Conservation (phyloP, 176 grass and related monocot genomes). For the Cenchrus fungigraminus region DNA sequence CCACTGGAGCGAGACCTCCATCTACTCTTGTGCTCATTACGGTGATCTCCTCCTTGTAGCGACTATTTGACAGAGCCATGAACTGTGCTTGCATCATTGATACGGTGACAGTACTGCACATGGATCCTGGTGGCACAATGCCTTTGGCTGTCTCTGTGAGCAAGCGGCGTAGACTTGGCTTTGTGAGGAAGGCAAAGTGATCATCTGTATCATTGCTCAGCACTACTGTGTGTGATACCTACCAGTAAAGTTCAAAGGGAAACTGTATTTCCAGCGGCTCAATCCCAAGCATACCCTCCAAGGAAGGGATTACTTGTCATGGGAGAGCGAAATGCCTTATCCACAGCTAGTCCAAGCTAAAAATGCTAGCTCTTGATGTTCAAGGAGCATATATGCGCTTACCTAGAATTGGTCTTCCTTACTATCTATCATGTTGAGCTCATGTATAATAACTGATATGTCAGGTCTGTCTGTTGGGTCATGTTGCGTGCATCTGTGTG, state of each 20-base stretch:
- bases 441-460: neutral
- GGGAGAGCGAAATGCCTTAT: neutral
- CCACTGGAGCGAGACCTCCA: neutral
- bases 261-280: neutral
- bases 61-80: neutral
- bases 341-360: neutral
- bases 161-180: neutral
- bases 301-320: neutral
- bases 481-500: neutral
- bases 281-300: conserved; percentile 16
- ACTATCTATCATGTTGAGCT: neutral
- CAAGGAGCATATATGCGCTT: neutral
- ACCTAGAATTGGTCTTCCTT: neutral
- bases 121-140: conserved; percentile 3
- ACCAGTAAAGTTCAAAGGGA: neutral
- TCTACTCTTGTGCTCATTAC: neutral
- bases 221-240: neutral
- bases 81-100: neutral
- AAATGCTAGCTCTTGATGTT: neutral
- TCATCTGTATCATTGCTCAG: neutral
- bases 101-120: neutral
- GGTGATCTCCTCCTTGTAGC: neutral
- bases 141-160: neutral
- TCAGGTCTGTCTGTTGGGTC: neutral
- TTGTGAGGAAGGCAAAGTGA: neutral